Base-by-base conservation (phyloP, 2,329 filamentous ascomycete genomes). In the Stenocarpella maydis region DNA sequence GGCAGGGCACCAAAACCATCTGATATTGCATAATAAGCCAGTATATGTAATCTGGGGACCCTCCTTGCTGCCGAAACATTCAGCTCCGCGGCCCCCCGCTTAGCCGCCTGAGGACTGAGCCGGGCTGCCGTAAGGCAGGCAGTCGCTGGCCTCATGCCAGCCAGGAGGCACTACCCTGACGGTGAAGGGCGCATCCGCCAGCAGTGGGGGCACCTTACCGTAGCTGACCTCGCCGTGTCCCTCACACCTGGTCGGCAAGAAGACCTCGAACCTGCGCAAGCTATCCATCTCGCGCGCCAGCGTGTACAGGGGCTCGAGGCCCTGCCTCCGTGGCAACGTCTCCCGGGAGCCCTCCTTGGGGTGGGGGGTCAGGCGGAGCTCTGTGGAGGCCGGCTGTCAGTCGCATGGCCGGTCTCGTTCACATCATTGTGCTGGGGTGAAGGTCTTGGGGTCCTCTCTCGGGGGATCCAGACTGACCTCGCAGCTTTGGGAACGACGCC, bases 231-330 rank as follows among this genome's bases (percentile, higher is more conserved):
- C 6, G n/a, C 21, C 10, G 34, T 15, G n/a, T 4, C 15, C 3
- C 2, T 39, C 15, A 31, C 50, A 26, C 14, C 2, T 5, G 53
- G 43, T n/a, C 2, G 24, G 50, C 3, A 69, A 21, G 43, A 52
- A 58, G 24, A 69, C 10, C 14, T 69, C 61, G 5, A 69, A 49
- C 37, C 50, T 69, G 8, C 67, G 52, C 37, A 65, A 45, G n/a
- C 21, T 58, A 2, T 37, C 31, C 26, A 47, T 41, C 5, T n/a
- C 45, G 24, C 10, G 14, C 19, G 67, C 61, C 4, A 69, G 52
- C 14, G n/a, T 7, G 26, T 66, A 53, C 14, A 69, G 41, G 8
- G 67, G 52, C 26, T 28, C 37, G 19, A 69, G 50, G 5, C 7
- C 41, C 19, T 52, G 50, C 9, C 17, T 24, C 15, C 15, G 10